phyloP scores from a whole-genome alignment of 148 eudicot genomes.

The Limonium bicolor region DNA sequence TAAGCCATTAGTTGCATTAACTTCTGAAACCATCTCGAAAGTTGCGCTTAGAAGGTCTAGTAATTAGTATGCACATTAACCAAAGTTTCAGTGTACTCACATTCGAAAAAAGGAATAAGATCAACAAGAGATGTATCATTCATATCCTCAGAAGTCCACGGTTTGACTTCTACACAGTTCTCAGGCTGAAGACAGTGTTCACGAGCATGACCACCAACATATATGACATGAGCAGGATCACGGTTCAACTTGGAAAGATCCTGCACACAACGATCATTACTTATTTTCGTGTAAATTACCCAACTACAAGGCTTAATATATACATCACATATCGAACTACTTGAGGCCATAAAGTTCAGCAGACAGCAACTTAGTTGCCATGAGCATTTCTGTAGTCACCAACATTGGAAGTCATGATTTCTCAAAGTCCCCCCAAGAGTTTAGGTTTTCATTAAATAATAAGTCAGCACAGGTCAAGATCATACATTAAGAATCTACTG shows the following conservation, averaged over 20 bases:
- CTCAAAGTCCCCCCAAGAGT: too few relatives aligned
- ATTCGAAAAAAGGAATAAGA: constrained; percentile 85
- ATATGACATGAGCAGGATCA: constrained; percentile 55
- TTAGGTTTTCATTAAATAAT: too few relatives aligned
- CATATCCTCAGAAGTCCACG: constrained; percentile 54
- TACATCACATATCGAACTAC: not conserved
- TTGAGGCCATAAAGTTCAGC: not conserved
- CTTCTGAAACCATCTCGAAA: not conserved
- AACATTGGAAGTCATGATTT: too few relatives aligned
- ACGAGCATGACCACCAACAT: constrained; percentile 64
- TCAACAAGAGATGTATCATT: constrained; percentile 70
- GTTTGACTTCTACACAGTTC: constrained; percentile 50
- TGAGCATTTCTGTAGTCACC: too few relatives aligned
- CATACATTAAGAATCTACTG: too few relatives aligned
- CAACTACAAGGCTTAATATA: not conserved
- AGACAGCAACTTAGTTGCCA: too few relatives aligned
- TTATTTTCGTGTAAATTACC: not conserved
- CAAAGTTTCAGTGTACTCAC: constrained; percentile 18
- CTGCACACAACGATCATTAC: constrained; percentile 21
- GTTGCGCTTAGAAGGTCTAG: not conserved
- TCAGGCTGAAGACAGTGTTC: constrained; percentile 78
- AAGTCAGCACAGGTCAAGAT: too few relatives aligned
- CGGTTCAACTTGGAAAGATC: constrained; percentile 82
- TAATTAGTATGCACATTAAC: not conserved
- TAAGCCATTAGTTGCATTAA: not conserved